These are phyloP conservation scores for Xenoacremonium recifei DNA, from an alignment of 2,329 filamentous ascomycete genomes.

Conservation along the genomic window DNA sequence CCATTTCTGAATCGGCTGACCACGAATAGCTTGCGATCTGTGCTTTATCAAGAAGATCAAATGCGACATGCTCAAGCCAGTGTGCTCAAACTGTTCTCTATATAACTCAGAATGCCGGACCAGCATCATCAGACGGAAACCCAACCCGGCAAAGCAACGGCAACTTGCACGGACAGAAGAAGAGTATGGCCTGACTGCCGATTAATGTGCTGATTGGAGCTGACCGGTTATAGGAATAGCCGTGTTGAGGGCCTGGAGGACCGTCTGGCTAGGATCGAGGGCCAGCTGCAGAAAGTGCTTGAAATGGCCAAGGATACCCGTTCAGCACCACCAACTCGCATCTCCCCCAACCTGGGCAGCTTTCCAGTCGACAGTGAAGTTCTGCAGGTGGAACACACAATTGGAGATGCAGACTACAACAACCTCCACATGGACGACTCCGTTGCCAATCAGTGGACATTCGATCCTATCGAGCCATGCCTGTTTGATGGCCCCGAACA, in stretches of 20 bases:
- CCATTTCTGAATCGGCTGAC: slow-evolving; percentile 1
- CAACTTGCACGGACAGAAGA: slow-evolving; percentile 8
- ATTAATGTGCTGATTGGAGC: neutral
- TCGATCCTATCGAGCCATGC: slow-evolving; percentile 18
- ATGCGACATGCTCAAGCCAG: slow-evolving; percentile 43
- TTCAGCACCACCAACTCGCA: neutral
- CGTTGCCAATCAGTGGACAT: slow-evolving; percentile 12
- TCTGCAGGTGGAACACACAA: neutral
- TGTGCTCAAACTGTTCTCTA: slow-evolving; percentile 42
- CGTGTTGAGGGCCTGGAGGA: slow-evolving; percentile 17
- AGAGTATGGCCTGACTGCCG: slow-evolving; percentile 7
- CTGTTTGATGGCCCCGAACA: slow-evolving; percentile 17
- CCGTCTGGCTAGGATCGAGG: slow-evolving; percentile 30
- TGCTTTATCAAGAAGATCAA: slow-evolving; percentile 48
- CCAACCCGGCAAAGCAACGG: slow-evolving; percentile 18
- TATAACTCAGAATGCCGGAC: slow-evolving; percentile 40
- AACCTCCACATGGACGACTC: neutral
- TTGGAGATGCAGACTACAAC: neutral
- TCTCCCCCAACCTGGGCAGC: neutral
- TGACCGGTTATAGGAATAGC: slow-evolving; percentile 1
- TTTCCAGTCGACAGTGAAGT: neutral
- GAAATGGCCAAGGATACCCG: slow-evolving; percentile 17
- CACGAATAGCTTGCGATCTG: slow-evolving; percentile 36
- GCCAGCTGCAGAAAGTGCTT: slow-evolving; percentile 31
- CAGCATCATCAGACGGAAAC: slow-evolving; percentile 23